A percentile compares a stretch with the other conserved stretches of the same genome.
These are phyloP conservation scores for Eucalyptus lansdowneana DNA, from an alignment of 345 rosid genomes.

Conservation along the genomic window DNA sequence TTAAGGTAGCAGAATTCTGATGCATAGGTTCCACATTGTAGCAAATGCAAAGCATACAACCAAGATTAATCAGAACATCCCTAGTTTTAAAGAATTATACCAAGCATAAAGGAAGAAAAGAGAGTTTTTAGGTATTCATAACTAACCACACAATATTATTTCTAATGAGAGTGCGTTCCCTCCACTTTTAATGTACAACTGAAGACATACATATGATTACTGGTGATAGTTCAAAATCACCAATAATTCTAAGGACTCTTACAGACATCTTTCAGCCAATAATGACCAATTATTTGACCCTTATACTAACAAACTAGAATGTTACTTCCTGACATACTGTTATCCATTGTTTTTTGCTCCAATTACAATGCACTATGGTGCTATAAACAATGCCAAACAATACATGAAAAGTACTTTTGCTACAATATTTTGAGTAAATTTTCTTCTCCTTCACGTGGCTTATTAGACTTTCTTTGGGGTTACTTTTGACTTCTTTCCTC, in stretches of 20 bases:
- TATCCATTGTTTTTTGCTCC: no score
- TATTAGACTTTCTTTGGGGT: background rate
- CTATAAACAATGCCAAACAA: no score
- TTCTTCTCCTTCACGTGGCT: background rate
- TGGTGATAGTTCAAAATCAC: background rate
- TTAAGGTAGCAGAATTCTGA: no score
- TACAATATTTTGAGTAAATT: background rate
- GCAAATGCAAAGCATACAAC: background rate
- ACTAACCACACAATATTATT: background rate
- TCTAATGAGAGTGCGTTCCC: background rate
- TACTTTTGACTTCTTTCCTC: background rate
- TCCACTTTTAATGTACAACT: background rate
- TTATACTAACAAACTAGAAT: no score
- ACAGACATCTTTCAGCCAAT: fast-evolving
- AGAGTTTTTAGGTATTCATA: background rate
- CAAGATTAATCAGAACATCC: background rate
- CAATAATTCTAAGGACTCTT: background rate
- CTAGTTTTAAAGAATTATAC: background rate
- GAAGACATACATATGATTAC: background rate
- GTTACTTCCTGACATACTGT: fast-evolving
- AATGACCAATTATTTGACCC: background rate
- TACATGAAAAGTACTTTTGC: no score
- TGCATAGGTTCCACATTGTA: no score
- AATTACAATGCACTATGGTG: fast-evolving
- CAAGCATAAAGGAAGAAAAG: background rate